These are phyloP conservation scores for Eucalyptus erythrocorys DNA, from an alignment of 345 rosid species.

Conservation along the genomic window DNA sequence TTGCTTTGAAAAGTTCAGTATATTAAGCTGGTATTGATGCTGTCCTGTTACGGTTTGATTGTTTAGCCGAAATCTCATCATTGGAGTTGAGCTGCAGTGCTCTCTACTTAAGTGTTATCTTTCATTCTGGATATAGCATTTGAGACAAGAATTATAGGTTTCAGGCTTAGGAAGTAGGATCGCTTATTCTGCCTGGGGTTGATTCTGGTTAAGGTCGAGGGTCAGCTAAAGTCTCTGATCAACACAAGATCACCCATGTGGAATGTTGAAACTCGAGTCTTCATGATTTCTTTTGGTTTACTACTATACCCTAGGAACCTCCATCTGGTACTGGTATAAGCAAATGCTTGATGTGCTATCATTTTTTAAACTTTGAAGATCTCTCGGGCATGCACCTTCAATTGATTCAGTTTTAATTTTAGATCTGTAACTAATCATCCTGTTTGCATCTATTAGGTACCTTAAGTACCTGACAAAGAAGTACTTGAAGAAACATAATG, in stretches of 20 bases:
- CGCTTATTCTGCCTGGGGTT: neutral
- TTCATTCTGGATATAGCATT: neutral
- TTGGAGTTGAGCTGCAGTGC: neutral
- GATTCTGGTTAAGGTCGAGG: neutral
- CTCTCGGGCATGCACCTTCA: neutral
- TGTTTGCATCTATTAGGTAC: conserved; percentile 26
- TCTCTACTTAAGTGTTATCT: neutral
- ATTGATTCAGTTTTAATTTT: neutral
- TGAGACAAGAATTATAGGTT: neutral
- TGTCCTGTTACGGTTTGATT: neutral
- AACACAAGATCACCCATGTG: neutral
- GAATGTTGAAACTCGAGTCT: neutral
- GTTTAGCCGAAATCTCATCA: neutral
- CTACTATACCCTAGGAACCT: neutral
- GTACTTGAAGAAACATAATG: conserved; percentile 89
- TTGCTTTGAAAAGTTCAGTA: neutral
- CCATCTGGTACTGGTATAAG: neutral
- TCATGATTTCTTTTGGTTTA: neutral
- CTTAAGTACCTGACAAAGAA: conserved; percentile 87
- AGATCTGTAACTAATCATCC: neutral
- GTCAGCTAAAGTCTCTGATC: neutral
- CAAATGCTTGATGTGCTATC: neutral
- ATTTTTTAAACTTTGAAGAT: neutral
- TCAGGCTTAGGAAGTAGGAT: fast-evolving
- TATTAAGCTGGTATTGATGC: neutral